These are phyloP conservation scores for Pichia exigua DNA, from an alignment of 805 yeast genomes.

Conservation along the genomic window DNA sequence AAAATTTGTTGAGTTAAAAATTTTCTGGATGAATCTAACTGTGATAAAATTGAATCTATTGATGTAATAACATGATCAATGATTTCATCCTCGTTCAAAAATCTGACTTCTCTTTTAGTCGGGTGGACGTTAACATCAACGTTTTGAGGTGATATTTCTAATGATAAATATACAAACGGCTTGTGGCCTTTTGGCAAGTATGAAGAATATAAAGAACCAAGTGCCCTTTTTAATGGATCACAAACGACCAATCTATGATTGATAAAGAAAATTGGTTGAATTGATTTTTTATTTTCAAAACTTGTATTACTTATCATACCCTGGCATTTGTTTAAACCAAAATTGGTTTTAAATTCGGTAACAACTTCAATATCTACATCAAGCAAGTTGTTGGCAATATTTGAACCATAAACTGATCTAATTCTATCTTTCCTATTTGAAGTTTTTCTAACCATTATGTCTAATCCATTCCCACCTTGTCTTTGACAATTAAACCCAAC, in stretches of 20 bases:
- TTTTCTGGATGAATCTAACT: slow-evolving; percentile 58
- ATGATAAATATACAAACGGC: slow-evolving; percentile 69
- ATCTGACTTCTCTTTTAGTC: slow-evolving; percentile 85
- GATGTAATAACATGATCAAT: slow-evolving; percentile 47
- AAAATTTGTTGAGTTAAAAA: slow-evolving; percentile 58
- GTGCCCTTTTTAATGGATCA: slow-evolving; percentile 68
- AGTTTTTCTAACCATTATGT: slow-evolving; percentile 50
- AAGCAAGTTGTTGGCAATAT: slow-evolving; percentile 57
- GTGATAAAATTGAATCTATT: slow-evolving; percentile 44
- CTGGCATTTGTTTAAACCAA: slow-evolving; percentile 44
- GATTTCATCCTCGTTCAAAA: slow-evolving; percentile 80
- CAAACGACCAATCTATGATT: slow-evolving; percentile 77
- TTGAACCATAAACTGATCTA: slow-evolving; percentile 61
- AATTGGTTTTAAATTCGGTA: slow-evolving; percentile 18
- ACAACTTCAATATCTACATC: slow-evolving; percentile 32
- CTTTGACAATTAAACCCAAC: slow-evolving; percentile 78
- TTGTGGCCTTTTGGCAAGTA: slow-evolving; percentile 72
- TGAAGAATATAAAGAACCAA: slow-evolving; percentile 50
- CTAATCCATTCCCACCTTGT: slow-evolving; percentile 43
- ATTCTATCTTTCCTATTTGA: slow-evolving; percentile 58
- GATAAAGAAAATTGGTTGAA: slow-evolving; percentile 72
- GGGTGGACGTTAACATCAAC: slow-evolving; percentile 96
- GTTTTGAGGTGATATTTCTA: slow-evolving; percentile 58
- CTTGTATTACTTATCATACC: slow-evolving; percentile 71
- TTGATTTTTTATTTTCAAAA: slow-evolving; percentile 56